phyloP scores from a whole-genome alignment of 2,329 filamentous ascomycete genomes.

The Paracoccidioides brasiliensis region DNA sequence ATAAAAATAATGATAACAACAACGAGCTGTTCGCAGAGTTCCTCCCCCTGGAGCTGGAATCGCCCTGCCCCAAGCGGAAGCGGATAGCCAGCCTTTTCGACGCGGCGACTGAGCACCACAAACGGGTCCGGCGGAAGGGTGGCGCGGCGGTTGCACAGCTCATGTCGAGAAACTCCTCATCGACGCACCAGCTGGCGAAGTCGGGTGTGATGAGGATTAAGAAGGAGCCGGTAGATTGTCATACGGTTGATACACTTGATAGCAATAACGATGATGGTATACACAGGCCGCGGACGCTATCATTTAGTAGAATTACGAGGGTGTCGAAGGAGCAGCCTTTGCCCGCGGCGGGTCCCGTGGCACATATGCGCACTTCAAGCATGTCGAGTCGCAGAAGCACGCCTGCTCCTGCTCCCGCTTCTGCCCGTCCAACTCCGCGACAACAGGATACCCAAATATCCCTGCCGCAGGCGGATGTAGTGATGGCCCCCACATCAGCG shows the following conservation, averaged over 20 bases:
- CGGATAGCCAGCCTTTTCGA: constrained; percentile 32
- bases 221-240: constrained; percentile 16
- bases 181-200: constrained; percentile 11
- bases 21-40: constrained; percentile 22
- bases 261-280: not conserved
- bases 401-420: not conserved
- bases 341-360: not conserved
- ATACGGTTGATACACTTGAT: not conserved
- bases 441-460: not conserved
- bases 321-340: not conserved
- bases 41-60: constrained; percentile 22
- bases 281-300: constrained; percentile 1
- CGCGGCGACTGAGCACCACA: constrained; percentile 29
- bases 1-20: not conserved
- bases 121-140: constrained; percentile 27
- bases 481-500: not conserved
- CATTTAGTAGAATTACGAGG: not conserved
- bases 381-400: constrained; percentile 4
- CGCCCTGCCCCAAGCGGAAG: constrained; percentile 31
- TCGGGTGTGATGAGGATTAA: constrained; percentile 23
- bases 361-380: not conserved
- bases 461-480: not conserved
- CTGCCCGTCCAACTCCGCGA: not conserved
- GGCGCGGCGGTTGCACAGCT: constrained; percentile 28
- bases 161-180: constrained; percentile 20